Base-by-base conservation (phyloP, 2,329 filamentous ascomycete genomes). In the Xylariaceae sp. region DNA sequence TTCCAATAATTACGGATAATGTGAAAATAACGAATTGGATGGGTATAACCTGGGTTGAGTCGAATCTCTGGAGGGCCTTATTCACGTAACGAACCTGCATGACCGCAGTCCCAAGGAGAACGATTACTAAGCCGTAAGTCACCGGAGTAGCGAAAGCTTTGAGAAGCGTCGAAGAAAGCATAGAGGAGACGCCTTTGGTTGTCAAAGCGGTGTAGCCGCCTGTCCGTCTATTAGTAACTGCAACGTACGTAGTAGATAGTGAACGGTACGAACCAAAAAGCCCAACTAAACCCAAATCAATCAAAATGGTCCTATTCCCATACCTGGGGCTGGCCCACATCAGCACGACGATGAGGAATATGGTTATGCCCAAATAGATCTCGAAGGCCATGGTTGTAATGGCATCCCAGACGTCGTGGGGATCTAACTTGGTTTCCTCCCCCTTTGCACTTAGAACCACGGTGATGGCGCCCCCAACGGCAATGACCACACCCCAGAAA, bases 11-110 rank as follows among this genome's bases (percentile, higher is more conserved):
- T 61, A 98, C 95, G 5, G 91, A 96, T 6, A 99, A 81, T 0
- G 95, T 99, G 73, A 99, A 99, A 62, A 96, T 85, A 46, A 99
- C 95, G 67, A 99, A 99, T 70, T 99, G 95, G 12, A 95, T 95
- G 0, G 95, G 95, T 62, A 99, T 99, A 65, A 99, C 95, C 73
- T 97, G 92, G 0, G 95, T 99, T 6, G 95, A 96, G 74, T 97
- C 92, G 77, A 98, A 99, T 43, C 91, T 87, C 72, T 97, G 93
- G 49, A 99, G 80, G 11, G 84, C 82, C 64, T 83, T 90, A 77
- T 98, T 99, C 72, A 99, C 85, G 71, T 98, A 99, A 71, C 92
- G 94, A 67, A 99, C 94, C 76, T 99, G 95, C 89, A 98, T 92
- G 58, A 99, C 80, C 6, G 95, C 95, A 1, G 94, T 98, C 41